These are phyloP conservation scores for Gonapodya prolifera DNA, from an alignment of 192 early-diverging fungal genomes.

Conservation along the genomic window DNA sequence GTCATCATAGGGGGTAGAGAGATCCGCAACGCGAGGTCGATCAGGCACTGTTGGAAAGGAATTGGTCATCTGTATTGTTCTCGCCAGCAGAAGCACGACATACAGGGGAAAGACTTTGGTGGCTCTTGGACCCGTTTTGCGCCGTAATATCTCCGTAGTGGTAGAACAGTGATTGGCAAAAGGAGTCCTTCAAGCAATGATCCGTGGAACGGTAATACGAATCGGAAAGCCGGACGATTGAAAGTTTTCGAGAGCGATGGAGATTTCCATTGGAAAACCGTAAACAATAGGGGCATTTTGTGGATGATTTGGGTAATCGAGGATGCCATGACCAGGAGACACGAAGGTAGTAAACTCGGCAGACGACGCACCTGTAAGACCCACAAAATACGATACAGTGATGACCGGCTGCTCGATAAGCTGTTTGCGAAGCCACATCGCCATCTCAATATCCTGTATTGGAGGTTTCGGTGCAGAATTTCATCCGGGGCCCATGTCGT, in stretches of 20 bases:
- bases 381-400: background rate
- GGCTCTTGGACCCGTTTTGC: background rate
- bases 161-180: background rate
- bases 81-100: background rate
- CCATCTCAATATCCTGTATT: background rate
- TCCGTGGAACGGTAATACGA: too few species aligned
- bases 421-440: background rate
- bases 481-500: too few species aligned
- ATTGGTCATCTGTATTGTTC: background rate
- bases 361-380: background rate
- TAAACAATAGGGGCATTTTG: too few species aligned
- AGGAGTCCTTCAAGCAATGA: background rate
- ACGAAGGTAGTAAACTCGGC: background rate
- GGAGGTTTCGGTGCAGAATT: too few species aligned
- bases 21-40: background rate
- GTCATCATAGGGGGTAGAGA: background rate
- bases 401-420: background rate
- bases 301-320: too few species aligned
- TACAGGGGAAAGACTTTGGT: constrained; percentile 1
- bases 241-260: too few species aligned
- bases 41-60: background rate
- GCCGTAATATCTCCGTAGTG: background rate
- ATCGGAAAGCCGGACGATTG: too few species aligned
- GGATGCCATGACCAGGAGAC: too few species aligned
- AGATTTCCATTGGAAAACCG: too few species aligned